Evolutionary conservation across 352 stramenopile genomes (phyloP).

Genomic region (Phytophthora crassamura): DNA sequence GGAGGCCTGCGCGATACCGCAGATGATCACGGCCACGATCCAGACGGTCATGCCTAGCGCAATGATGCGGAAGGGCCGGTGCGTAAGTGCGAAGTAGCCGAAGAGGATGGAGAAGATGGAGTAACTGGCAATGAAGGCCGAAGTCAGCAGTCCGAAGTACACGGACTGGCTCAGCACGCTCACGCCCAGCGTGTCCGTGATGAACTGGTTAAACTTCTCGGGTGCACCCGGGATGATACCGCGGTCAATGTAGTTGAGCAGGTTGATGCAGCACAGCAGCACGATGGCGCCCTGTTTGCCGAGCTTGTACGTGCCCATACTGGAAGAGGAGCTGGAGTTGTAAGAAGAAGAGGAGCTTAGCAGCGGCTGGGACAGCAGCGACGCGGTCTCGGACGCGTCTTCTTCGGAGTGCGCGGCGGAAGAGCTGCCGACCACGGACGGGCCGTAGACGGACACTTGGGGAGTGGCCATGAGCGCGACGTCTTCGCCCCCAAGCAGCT

Average conservation of each 20-base stretch:
- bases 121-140: slow-evolving; percentile 96
- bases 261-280: slow-evolving; percentile 90
- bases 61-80: slow-evolving; percentile 92
- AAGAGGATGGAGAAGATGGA: slow-evolving; percentile 92
- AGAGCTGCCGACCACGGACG: slow-evolving; percentile 3
- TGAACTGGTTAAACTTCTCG: slow-evolving; percentile 94
- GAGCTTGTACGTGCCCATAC: slow-evolving; percentile 31
- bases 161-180: slow-evolving; percentile 69
- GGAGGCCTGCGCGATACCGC: slow-evolving; percentile 71
- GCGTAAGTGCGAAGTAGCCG: slow-evolving; percentile 89
- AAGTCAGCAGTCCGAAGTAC: slow-evolving; percentile 90
- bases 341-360: slow-evolving; percentile 3
- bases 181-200: slow-evolving; percentile 75
- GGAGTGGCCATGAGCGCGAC: slow-evolving; percentile 29
- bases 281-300: slow-evolving; percentile 76
- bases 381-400: slow-evolving; percentile 30
- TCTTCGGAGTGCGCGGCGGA: slow-evolving; percentile 22
- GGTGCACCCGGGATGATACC: slow-evolving; percentile 95
- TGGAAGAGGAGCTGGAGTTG: slow-evolving; percentile 1
- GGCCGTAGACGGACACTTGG: slow-evolving; percentile 28
- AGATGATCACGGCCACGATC: slow-evolving; percentile 90
- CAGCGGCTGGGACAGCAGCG: slow-evolving; percentile 36
- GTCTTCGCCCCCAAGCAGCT: slow-evolving; percentile 21
- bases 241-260: slow-evolving; percentile 96
- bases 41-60: slow-evolving; percentile 89